These are phyloP conservation scores for Chaetomium fimeti DNA, from an alignment of 495 filamentous ascomycete genomes.

Conservation along the genomic window DNA sequence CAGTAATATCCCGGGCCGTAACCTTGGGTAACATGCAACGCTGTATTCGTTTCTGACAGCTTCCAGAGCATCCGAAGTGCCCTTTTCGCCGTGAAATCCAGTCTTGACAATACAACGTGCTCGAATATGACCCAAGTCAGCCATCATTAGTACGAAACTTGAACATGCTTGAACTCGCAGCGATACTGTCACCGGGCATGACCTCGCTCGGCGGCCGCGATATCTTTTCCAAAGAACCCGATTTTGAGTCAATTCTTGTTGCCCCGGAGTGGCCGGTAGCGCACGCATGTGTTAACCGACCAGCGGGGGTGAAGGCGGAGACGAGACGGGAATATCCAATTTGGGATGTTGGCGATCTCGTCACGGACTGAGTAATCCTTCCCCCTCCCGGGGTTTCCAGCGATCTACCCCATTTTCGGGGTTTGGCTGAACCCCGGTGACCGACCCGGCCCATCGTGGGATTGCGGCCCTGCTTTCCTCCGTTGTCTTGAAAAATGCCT, in stretches of 20 bases:
- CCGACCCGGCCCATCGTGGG: constrained; percentile 9
- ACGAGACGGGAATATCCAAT: constrained; percentile 13
- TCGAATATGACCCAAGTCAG: no score
- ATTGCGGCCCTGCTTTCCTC: constrained; percentile 5
- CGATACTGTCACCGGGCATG: no score
- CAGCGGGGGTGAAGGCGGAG: constrained; percentile 14
- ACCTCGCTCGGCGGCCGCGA: no score
- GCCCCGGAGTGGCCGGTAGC: neutral
- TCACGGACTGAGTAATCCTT: constrained; percentile 13
- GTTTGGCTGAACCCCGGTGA: constrained; percentile 17
- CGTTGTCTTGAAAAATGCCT: neutral
- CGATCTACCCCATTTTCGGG: constrained; percentile 17
- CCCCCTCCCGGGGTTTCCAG: neutral
- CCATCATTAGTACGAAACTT: no score
- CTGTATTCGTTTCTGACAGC: neutral
- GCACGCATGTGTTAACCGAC: neutral
- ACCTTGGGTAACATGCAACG: constrained; percentile 3
- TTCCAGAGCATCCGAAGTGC: neutral
- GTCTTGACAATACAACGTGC: no score
- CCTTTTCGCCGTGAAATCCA: neutral
- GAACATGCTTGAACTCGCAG: no score
- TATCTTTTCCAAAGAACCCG: neutral
- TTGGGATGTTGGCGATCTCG: constrained; percentile 20
- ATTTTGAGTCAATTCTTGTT: neutral
- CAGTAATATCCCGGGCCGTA: neutral